Conservation (phyloP, 2,329 filamentous ascomycete genomes). For the Metarhizium humberi region DNA sequence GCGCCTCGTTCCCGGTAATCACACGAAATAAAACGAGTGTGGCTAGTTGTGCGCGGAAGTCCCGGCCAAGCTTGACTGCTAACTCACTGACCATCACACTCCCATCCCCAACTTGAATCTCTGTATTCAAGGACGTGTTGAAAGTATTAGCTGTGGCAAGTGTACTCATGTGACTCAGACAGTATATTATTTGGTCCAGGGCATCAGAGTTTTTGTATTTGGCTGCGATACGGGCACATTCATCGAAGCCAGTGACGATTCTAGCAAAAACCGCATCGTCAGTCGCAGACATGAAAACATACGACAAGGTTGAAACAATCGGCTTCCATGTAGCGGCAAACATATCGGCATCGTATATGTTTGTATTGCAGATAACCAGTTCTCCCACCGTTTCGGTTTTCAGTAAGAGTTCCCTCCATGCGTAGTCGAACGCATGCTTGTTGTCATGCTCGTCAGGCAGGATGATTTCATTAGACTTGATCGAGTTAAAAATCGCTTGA, state of each 20-base stretch:
- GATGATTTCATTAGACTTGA: conserved; percentile 90
- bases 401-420: conserved; percentile 87
- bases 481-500: conserved; percentile 79
- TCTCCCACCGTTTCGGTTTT: conserved; percentile 72
- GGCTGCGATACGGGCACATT: conserved; percentile 87
- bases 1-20: conserved; percentile 71
- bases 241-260: conserved; percentile 89
- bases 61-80: conserved; percentile 87
- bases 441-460: conserved; percentile 96
- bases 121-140: conserved; percentile 85
- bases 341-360: conserved; percentile 95
- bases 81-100: conserved; percentile 98
- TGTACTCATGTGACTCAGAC: conserved; percentile 82
- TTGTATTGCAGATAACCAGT: conserved; percentile 75
- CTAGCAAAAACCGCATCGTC: conserved; percentile 92
- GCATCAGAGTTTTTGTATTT: conserved; percentile 77
- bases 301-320: conserved; percentile 87
- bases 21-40: conserved; percentile 94
- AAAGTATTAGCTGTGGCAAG: conserved; percentile 66
- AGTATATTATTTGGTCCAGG: conserved; percentile 86
- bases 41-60: conserved; percentile 88
- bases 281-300: conserved; percentile 97
- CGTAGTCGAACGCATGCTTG: conserved; percentile 91
- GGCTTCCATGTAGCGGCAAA: conserved; percentile 94
- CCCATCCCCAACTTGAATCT: conserved; percentile 84